Conservation (phyloP, 306 rosid genomes). For the Cicer pinnatifidum region DNA sequence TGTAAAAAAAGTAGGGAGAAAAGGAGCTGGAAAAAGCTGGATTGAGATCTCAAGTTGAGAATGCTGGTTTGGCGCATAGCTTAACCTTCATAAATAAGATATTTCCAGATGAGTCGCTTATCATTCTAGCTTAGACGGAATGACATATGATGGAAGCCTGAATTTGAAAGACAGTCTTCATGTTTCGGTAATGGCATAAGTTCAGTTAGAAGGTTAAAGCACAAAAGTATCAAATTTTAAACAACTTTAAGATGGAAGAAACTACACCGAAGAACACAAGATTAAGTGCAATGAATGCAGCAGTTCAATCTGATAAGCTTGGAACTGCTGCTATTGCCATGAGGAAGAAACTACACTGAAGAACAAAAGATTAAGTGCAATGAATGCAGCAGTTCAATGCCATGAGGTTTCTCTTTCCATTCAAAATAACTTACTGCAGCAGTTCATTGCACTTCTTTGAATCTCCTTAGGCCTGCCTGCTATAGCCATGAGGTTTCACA, state of each 20-base stretch:
- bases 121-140: conserved; percentile 19
- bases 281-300: conserved; percentile 12
- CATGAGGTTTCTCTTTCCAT: neutral
- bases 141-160: conserved; percentile 21
- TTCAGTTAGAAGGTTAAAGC: conserved; percentile 36
- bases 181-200: conserved; percentile 32
- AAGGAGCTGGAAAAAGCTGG: conserved; percentile 89
- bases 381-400: conserved; percentile 25
- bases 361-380: conserved; percentile 10
- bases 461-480: neutral
- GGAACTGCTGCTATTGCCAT: conserved; percentile 13
- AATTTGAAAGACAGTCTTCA: conserved; percentile 38
- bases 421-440: no score
- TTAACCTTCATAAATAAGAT: neutral
- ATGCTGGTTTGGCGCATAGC: conserved; percentile 40
- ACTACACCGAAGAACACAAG: conserved; percentile 28
- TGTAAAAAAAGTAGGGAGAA: conserved; percentile 58
- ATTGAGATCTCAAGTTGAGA: conserved; percentile 69
- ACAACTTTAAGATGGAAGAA: conserved; percentile 11
- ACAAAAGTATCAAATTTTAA: neutral
- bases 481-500: neutral
- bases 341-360: conserved; percentile 26
- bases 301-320: conserved; percentile 31
- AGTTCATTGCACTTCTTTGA: no score
- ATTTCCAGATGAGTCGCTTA: conserved; percentile 24